Percentiles rank a stretch among this genome's conserved stretches.
These are phyloP conservation scores for Picochlorum costavermella DNA, from an alignment of 139 green algal species.

Conservation along the genomic window DNA sequence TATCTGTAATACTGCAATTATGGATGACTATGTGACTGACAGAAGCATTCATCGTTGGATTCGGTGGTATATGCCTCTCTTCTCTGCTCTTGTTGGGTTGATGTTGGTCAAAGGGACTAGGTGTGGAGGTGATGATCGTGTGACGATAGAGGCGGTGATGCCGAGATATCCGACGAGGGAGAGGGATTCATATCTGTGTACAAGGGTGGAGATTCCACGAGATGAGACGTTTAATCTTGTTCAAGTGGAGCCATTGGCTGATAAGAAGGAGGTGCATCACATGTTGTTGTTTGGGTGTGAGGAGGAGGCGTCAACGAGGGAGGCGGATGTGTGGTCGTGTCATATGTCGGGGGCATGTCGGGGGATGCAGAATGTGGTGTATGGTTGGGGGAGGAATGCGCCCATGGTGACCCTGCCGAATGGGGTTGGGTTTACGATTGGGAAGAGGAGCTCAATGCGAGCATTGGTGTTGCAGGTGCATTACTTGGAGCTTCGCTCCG, in stretches of 20 bases:
- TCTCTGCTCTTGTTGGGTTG: no score
- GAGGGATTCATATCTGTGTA: conserved; percentile 58
- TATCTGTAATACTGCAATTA: no score
- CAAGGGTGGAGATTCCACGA: conserved; percentile 30
- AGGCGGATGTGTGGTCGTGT: conserved; percentile 48
- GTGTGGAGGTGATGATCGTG: neutral
- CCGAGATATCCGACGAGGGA: neutral
- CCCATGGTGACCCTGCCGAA: conserved; percentile 50
- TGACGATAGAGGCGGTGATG: neutral
- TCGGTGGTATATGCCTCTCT: no score
- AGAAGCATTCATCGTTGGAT: no score
- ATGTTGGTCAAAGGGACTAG: no score
- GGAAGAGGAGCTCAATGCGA: conserved; percentile 33
- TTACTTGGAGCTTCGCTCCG: conserved; percentile 44
- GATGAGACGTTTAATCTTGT: conserved; percentile 53
- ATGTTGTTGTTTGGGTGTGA: conserved; percentile 83
- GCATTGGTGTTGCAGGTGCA: conserved; percentile 76
- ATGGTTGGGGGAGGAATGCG: conserved; percentile 79
- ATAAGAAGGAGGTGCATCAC: conserved; percentile 71
- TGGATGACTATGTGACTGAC: no score
- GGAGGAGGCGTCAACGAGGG: conserved; percentile 15
- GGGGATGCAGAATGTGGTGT: conserved; percentile 41
- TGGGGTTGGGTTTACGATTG: conserved; percentile 61
- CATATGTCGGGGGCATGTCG: conserved; percentile 29
- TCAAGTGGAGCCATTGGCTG: conserved; percentile 46